Conservation (phyloP, 2,329 filamentous ascomycete genomes). For the Stagonosporopsis vannaccii region DNA sequence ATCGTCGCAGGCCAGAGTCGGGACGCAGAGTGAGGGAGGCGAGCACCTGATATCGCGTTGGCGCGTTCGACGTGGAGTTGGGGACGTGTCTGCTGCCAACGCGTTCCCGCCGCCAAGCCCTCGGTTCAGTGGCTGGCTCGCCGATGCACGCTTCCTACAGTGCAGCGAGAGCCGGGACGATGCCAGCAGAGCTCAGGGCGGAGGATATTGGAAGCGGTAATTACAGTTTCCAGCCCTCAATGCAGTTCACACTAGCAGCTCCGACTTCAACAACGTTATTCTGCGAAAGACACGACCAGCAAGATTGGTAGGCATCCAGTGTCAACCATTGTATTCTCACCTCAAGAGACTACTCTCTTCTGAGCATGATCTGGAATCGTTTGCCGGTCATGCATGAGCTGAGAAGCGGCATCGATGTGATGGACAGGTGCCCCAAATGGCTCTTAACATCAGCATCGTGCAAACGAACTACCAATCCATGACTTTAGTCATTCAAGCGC, state of each 20-base stretch:
- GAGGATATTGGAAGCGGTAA: background rate
- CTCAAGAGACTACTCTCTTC: background rate
- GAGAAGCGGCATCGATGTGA: background rate
- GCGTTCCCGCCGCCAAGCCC: background rate
- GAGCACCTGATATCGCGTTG: slow-evolving; percentile 12
- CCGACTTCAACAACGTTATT: background rate
- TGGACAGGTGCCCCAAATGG: background rate
- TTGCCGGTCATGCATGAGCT: background rate
- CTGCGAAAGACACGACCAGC: background rate
- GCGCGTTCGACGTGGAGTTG: slow-evolving; percentile 6
- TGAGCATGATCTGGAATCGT: background rate
- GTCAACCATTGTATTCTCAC: background rate
- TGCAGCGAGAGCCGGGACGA: background rate
- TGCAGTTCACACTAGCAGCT: background rate
- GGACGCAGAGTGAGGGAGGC: background rate
- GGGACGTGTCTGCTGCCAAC: background rate
- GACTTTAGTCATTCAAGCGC: background rate
- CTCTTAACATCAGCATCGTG: background rate
- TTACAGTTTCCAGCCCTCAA: background rate
- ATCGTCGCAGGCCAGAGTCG: slow-evolving; percentile 33
- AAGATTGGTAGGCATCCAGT: background rate
- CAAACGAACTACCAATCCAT: background rate
- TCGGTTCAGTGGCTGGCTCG: background rate
- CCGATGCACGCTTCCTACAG: background rate
- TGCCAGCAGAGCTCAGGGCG: background rate